Percentiles rank a stretch among this genome's conserved stretches.
phyloP scores from a whole-genome alignment of 345 rosid genomes.

The Corymbia maculata region DNA sequence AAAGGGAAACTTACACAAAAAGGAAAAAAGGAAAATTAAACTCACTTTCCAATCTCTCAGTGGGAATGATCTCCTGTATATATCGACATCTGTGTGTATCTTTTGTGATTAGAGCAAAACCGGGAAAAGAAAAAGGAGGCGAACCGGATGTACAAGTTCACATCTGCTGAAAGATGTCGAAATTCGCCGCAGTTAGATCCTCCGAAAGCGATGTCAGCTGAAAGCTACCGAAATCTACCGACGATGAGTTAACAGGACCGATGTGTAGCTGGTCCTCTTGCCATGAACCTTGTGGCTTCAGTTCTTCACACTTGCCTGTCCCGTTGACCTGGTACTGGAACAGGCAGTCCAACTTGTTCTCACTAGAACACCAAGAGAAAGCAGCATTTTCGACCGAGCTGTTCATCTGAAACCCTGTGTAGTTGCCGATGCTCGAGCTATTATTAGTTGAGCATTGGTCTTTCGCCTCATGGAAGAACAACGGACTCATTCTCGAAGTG shows the following conservation, averaged over 20 bases:
- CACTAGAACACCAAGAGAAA: conserved; percentile 9
- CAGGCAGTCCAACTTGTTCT: conserved; percentile 18
- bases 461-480: not conserved
- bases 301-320: conserved; percentile 16
- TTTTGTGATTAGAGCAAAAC: not conserved
- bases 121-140: not conserved
- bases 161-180: conserved; percentile 40
- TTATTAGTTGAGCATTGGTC: conserved; percentile 16
- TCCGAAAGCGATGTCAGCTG: conserved; percentile 46
- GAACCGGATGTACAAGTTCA: conserved; percentile 23
- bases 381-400: conserved; percentile 16
- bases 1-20: not conserved
- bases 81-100: not conserved
- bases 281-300: conserved; percentile 18
- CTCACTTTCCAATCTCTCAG: not conserved
- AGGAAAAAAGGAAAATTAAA: not conserved
- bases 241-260: conserved; percentile 4
- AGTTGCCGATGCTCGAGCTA: conserved; percentile 41
- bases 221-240: conserved; percentile 38
- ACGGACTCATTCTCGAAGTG: conserved; percentile 20
- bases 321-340: conserved; percentile 20
- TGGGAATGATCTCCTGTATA: not conserved
- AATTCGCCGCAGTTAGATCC: conserved; percentile 34
- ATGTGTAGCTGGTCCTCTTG: conserved; percentile 12
- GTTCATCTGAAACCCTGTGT: conserved; percentile 25